Evolutionary conservation across 2,329 filamentous ascomycete species (phyloP), one percentile per base, ranked within the genome.

Genomic region (Aspergillus caelatus): DNA sequence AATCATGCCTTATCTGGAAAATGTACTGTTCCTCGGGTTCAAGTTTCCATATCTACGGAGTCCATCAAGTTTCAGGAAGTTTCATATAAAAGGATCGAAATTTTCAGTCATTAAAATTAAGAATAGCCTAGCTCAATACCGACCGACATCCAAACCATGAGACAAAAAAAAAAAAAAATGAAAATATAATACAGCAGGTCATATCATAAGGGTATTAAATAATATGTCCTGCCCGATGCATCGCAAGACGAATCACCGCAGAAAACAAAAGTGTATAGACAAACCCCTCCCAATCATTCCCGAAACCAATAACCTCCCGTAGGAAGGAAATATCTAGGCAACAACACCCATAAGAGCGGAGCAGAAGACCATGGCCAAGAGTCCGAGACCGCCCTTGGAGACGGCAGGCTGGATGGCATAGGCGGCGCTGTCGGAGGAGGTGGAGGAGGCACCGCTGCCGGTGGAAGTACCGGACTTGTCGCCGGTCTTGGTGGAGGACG

Each of bases 301-400:
- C 9, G 8, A 14, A 53, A 9, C 21, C 21, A 52, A 16, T 3
- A 26, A 26, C 4, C 26, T 4, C 26, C 26, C 23, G 1, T 14
- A 4, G 14, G 19, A 12, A n/a, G 4, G n/a, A 23, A 12, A 30
- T 34, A 57, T 53, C n/a, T 53, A 65, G 48, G 68, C 68, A 43
- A 74, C 23, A 43, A 70, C 63, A 9, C 74, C 74, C 62, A 74
- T 61, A 14, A 77, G 21, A 14, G 70, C 67, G 5, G 74, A 76
- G 56, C 72, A 72, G 45, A 75, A 70, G 36, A 78, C 21, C 62
- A 78, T 65, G 0, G 69, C 75, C 59, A 78, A 55, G 1, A 78
- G 41, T 5, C 75, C 74, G 10, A 78, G 48, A 1, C 75, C 74
- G 6, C 69, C 63, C 62, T 71, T 74, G 1, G 73, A 75, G 26